Evolutionary conservation across 2,329 filamentous ascomycete genomes (phyloP), one percentile per base, ranked within the genome.

Genomic region (Pseudocercospora pini-densiflorae): DNA sequence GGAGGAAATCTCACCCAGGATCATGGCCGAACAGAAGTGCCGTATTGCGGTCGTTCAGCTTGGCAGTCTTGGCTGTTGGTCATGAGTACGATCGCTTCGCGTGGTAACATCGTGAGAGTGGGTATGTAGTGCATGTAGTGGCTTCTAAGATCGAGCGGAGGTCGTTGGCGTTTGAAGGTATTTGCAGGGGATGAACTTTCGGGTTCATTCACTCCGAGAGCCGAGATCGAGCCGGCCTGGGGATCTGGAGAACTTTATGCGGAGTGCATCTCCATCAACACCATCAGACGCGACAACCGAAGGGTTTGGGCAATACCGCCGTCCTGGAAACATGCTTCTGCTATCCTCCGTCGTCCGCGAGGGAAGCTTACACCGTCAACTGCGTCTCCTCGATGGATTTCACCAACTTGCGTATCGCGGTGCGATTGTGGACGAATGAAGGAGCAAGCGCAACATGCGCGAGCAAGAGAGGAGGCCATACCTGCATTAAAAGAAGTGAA

Each of bases 51-150:
- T 29, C 21, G 31, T 31, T 54, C 19, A 5, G 12, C 64, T 66
- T 66, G 64, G 64, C 55, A 47, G 49, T n/a, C 64, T 66, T 66
- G 64, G 64, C 64, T 29, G 21, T 6, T 40, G 55, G 33, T 45
- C 43, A 59, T 59, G 51, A 47, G 62, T 19, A 59, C 59, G 45
- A 43, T 60, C 36, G 33, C 9, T 45, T 47, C 40, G 55, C 51
- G 59, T 36, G 23, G 21, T 31, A 55, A 12, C 53, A 51, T 47
- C 59, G 23, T 59, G 59, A 47, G 51, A 27, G 51, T 61, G 63
- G 58, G 55, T 51, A 49, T 55, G 51, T 24, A 29, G 16, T 27
- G 49, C 47, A 19, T 51, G 59, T 29, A 62, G 45, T 58, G 45
- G 23, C 47, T 27, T 51, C 47, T 5, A 16, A 24, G 53, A 19